Base-by-base conservation (phyloP, 805 yeast species). In the Wickerhamiella kurtzmanii region DNA sequence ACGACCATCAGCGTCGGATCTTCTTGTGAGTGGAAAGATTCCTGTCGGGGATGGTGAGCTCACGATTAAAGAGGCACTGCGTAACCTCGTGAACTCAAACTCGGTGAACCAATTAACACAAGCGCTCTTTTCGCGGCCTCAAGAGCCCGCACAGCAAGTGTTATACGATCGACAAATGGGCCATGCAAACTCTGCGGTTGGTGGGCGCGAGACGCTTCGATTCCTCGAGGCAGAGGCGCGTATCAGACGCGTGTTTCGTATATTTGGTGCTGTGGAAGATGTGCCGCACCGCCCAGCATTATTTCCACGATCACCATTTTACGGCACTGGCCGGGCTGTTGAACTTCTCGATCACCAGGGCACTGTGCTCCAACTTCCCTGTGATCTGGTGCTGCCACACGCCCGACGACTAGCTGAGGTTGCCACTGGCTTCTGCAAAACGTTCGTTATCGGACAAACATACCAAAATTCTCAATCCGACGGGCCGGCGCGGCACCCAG, bases 81-180 rank as follows among this genome's bases (percentile, higher is more conserved):
- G 79, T 53, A 83, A 87, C 22, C 64, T 92, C 48, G 82, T 95
- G 0, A 78, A 92, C 0, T 84, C 96, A 0, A 88, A 95, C 1
- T 87, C 96, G 94, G 92, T 88, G 53, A 84, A 79, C 52, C 94
- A 87, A 61, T 95, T 92, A 0, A 74, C 96, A 58, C 82, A 81
- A 46, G 82, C 92, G 0, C 65, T 92, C 35, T 92, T 92, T 62
- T 72, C 82, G 15, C 94, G 85, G 56, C 87, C 95, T 0, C 81
- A 86, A 56, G 80, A 80, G 62, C 71, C 83, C 49, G 95, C 95
- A 0, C 79, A 80, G 53, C 96, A 86, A 61, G 74, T 86, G 13
- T 68, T 92, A 50, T 92, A 82, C 62, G 97, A 88, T 49, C 55
- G 66, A 2, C 41, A 41, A 4, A 43, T 41, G 20, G 35, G 37